phyloP scores from a whole-genome alignment of 2,329 filamentous ascomycete species.

The Diplodia intermedia region DNA sequence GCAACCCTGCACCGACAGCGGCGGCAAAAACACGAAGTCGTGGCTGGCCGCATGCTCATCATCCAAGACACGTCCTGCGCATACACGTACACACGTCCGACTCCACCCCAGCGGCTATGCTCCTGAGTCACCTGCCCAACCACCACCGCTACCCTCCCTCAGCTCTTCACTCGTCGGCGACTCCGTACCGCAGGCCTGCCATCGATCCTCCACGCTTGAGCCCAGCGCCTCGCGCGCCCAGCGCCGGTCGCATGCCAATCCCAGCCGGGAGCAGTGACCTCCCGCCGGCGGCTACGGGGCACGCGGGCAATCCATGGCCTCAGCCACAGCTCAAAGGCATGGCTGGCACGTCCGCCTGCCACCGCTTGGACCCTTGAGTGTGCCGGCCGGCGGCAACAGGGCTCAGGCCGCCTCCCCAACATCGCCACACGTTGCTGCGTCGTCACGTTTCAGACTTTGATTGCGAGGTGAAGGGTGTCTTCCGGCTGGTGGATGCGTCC shows the following conservation, averaged over 20 bases:
- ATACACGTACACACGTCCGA: background rate
- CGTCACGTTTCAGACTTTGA: conserved; percentile 4
- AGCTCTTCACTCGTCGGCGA: background rate
- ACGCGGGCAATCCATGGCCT: background rate
- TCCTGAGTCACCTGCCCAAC: conserved; percentile 5
- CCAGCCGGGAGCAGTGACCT: background rate
- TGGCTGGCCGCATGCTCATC: background rate
- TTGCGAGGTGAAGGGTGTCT: background rate
- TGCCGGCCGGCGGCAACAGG: background rate
- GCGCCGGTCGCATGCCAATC: background rate
- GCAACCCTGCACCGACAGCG: background rate
- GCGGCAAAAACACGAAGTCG: background rate
- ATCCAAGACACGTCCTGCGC: background rate
- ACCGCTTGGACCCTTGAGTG: background rate
- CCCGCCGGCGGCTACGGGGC: background rate
- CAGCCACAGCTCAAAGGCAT: background rate
- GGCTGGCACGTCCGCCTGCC: background rate
- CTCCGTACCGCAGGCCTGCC: background rate
- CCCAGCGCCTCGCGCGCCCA: conserved; percentile 1
- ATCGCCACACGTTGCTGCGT: background rate
- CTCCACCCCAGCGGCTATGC: conserved; percentile 2
- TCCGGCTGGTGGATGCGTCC: background rate
- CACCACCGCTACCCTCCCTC: background rate
- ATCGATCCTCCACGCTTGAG: background rate
- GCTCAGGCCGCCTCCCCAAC: background rate